Evolutionary conservation across 2,329 filamentous ascomycete genomes (phyloP), one percentile per base, ranked within the genome.

Genomic region (Dactylellina haptotyla): DNA sequence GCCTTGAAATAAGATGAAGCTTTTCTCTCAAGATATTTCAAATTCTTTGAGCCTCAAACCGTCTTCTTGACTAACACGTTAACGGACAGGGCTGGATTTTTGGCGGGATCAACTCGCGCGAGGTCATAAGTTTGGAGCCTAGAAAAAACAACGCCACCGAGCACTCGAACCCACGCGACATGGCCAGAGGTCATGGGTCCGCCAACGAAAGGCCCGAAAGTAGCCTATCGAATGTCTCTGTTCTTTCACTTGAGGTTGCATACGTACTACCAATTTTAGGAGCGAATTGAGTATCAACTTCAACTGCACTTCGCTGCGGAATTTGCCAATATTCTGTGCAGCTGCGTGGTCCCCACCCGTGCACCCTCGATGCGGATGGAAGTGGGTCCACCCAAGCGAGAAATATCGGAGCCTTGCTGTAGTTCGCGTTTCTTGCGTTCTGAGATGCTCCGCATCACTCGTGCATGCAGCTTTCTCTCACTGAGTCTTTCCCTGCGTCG

Each of bases 91-190:
- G n/a, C 18, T 37, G 10, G 12, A n/a, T n/a, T 66, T 63, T 67
- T 53, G 43, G 53, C 48, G 63, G 63, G 63, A 67, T 67, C 53
- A 67, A 51, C 48, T 37, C 45, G 51, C 51, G 43, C 28, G 51
- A 57, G 54, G 26, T 59, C 20, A 37, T 8, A 41, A 41, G 43
- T 30, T 53, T 39, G 63, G 14, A 53, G 63, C 63, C 63, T 67
- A 59, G 39, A 59, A 67, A 67, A 51, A 54, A 20, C 43, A 53
- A 58, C 51, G 62, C 63, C 63, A 67, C 53, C 54, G 18, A 18
- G 23, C 25, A 37, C 16, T n/a, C 14, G 26, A 20, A 5, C 5
- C n/a, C 32, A n/a, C 4, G n/a, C 20, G 39, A 16, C 14, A 2
- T 23, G 28, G 43, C 25, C 4, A 18, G 20, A 46, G 18, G 53